These are phyloP conservation scores for Margaritispora aquatica DNA, from an alignment of 495 filamentous ascomycete species.

Conservation along the genomic window DNA sequence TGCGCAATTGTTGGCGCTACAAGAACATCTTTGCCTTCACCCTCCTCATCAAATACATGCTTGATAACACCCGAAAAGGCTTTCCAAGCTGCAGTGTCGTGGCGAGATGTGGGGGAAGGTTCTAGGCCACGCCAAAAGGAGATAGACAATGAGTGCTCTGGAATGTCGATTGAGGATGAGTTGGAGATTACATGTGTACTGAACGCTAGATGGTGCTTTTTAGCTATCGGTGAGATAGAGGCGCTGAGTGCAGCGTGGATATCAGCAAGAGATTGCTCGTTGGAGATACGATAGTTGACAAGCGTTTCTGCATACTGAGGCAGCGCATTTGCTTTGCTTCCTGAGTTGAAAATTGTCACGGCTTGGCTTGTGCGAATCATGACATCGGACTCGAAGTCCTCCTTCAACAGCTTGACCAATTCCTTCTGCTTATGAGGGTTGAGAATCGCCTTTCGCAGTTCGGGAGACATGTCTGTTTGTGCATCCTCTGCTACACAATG, in stretches of 20 bases:
- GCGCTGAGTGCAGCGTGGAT: neutral
- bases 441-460: neutral
- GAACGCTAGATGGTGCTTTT: neutral
- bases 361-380: slow-evolving; percentile 21
- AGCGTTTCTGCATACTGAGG: slow-evolving; percentile 48
- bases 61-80: neutral
- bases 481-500: slow-evolving; percentile 33
- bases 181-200: neutral
- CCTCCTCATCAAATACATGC: slow-evolving; percentile 5
- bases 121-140: neutral
- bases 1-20: neutral
- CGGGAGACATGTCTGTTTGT: neutral
- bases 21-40: neutral
- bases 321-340: slow-evolving; percentile 53
- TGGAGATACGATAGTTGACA: slow-evolving; percentile 57
- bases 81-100: slow-evolving; percentile 47
- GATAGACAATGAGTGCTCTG: neutral
- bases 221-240: neutral
- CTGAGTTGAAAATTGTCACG: slow-evolving; percentile 27
- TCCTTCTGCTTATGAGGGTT: neutral
- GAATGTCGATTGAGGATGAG: neutral
- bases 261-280: slow-evolving; percentile 42
- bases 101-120: slow-evolving; percentile 31
- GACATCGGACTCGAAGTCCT: slow-evolving; percentile 27
- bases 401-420: neutral